phyloP scores from a whole-genome alignment of 805 yeast genomes.

The Candida quercuum region DNA sequence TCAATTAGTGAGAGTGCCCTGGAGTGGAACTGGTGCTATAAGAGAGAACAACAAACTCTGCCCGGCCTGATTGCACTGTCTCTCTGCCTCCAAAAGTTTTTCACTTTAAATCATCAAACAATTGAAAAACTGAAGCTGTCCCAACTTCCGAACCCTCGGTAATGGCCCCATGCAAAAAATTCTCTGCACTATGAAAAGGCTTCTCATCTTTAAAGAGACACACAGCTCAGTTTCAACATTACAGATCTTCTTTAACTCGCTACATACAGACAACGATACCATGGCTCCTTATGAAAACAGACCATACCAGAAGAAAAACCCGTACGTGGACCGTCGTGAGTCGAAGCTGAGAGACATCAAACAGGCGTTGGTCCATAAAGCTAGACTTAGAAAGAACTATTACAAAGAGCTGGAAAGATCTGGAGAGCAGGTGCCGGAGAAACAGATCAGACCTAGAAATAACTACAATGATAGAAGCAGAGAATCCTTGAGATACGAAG shows the following conservation, averaged over 20 bases:
- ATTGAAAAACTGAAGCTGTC: background rate
- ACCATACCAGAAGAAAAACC: conserved; percentile 17
- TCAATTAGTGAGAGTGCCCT: no score
- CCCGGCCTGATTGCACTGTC: no score
- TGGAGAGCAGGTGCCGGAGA: conserved; percentile 52
- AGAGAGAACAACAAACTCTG: no score
- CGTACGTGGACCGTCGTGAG: conserved; percentile 20
- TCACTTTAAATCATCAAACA: background rate
- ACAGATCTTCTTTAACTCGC: background rate
- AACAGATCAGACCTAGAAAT: conserved; percentile 18
- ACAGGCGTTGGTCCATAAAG: conserved; percentile 69
- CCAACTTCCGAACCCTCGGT: background rate
- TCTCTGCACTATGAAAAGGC: no score
- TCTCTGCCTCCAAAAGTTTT: no score
- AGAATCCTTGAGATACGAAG: conserved; percentile 27
- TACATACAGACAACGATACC: background rate
- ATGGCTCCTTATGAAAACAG: conserved; percentile 6
- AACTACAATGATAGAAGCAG: conserved; percentile 4
- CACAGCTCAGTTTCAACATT: no score
- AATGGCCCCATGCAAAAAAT: no score
- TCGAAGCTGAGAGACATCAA: conserved; percentile 56
- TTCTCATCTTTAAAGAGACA: no score
- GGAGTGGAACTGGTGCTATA: no score
- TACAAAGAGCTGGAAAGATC: conserved; percentile 73
- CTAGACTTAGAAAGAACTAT: conserved; percentile 75